These are phyloP conservation scores for Plenodomus tracheiphilus DNA, from an alignment of 2,329 filamentous ascomycete genomes.

Conservation along the genomic window DNA sequence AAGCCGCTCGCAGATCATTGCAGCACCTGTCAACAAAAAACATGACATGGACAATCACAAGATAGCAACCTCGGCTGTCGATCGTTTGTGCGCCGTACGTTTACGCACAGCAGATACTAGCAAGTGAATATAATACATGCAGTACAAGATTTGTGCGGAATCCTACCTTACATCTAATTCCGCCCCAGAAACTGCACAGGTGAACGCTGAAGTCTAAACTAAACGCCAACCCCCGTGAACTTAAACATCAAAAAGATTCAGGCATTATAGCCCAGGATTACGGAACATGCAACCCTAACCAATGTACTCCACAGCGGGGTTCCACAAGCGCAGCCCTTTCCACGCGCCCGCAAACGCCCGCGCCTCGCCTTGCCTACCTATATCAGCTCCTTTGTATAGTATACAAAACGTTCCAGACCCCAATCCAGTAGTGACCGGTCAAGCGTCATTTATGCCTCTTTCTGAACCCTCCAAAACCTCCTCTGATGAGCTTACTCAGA, in stretches of 20 bases:
- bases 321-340: background rate
- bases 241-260: no score
- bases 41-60: no score
- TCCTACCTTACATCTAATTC: background rate
- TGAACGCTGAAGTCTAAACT: no score
- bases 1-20: no score
- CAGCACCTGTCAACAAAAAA: no score
- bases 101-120: background rate
- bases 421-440: background rate
- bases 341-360: no score
- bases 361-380: background rate
- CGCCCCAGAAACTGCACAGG: background rate
- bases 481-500: background rate
- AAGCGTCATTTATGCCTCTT: background rate
- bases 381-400: background rate
- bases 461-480: background rate
- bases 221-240: no score
- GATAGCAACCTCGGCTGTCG: background rate
- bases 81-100: background rate
- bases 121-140: no score
- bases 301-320: background rate
- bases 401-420: background rate
- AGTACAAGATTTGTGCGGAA: background rate
- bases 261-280: background rate
- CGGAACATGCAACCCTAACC: no score